phyloP scores from a whole-genome alignment of 2,329 filamentous ascomycete genomes.

The Amesomyces nigricolor region DNA sequence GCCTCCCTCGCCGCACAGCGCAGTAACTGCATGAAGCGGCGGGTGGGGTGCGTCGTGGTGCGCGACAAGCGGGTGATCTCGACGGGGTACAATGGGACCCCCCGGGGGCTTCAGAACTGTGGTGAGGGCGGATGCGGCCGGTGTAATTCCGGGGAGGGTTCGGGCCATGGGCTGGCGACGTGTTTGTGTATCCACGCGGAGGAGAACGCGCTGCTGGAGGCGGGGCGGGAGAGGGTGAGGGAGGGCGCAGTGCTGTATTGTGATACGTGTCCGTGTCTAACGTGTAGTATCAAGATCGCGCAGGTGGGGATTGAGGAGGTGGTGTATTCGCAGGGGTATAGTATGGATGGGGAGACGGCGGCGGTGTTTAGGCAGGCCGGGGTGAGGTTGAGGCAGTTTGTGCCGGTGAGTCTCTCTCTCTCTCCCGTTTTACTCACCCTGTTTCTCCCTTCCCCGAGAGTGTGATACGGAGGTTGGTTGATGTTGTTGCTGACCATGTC shows the following conservation, averaged over 20 bases:
- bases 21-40: constrained; percentile 96
- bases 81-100: constrained; percentile 98
- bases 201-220: constrained; percentile 93
- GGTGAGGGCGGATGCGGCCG: constrained; percentile 83
- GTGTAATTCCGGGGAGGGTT: constrained; percentile 70
- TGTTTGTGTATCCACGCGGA: constrained; percentile 97
- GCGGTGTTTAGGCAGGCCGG: constrained; percentile 78
- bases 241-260: constrained; percentile 83
- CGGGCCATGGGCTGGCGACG: constrained; percentile 70
- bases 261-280: constrained; percentile 93
- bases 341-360: constrained; percentile 84
- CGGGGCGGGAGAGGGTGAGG: constrained; percentile 81
- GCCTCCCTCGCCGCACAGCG: constrained; percentile 84
- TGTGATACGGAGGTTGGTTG: not conserved
- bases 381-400: constrained; percentile 80
- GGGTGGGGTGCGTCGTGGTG: constrained; percentile 91
- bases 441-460: constrained; percentile 3
- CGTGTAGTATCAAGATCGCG: constrained; percentile 96
- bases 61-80: constrained; percentile 80
- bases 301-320: constrained; percentile 96
- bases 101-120: constrained; percentile 81
- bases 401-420: constrained; percentile 57
- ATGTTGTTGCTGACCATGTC: not conserved
- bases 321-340: constrained; percentile 88
- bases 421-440: not conserved